Conservation (phyloP, 352 stramenopile species). For the Phytophthora ohioensis region DNA sequence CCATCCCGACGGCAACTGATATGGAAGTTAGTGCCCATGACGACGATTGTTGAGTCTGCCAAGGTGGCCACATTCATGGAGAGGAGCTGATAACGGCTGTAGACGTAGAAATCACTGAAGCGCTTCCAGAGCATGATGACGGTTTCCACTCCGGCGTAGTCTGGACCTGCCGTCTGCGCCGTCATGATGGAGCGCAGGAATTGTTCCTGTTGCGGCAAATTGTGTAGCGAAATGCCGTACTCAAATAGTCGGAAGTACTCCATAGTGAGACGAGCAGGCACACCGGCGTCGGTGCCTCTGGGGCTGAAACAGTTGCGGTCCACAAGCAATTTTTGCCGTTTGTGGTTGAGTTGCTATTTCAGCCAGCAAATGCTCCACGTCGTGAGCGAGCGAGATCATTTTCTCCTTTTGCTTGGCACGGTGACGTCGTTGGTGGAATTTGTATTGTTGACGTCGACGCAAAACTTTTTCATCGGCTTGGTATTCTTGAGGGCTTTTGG, state of each 20-base stretch:
- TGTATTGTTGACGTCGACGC: constrained; percentile 65
- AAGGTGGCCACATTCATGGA: constrained; percentile 44
- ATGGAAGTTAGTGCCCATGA: constrained; percentile 51
- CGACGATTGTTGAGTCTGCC: constrained; percentile 55
- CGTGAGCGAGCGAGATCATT: constrained; percentile 45
- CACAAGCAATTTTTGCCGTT: constrained; percentile 39
- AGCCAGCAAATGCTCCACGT: constrained; percentile 49
- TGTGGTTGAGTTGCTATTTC: constrained; percentile 52
- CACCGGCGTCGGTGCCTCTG: constrained; percentile 35
- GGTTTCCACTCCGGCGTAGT: constrained; percentile 58
- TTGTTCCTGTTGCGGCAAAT: constrained; percentile 44
- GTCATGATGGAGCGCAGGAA: constrained; percentile 69
- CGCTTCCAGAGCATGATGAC: constrained; percentile 58
- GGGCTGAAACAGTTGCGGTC: constrained; percentile 47
- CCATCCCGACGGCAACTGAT: constrained; percentile 53
- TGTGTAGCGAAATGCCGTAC: constrained; percentile 45
- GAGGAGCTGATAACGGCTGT: constrained; percentile 44
- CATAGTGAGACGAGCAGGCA: constrained; percentile 45
- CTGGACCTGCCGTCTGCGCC: constrained; percentile 47
- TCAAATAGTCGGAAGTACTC: constrained; percentile 72
- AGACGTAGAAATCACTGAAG: constrained; percentile 53
- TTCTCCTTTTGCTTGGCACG: constrained; percentile 73
- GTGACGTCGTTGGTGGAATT: constrained; percentile 73
- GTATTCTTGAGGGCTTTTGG: constrained; percentile 10
- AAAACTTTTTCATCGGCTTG: constrained; percentile 54